Percentiles rank a stretch among this genome's conserved stretches.
These are phyloP conservation scores for Coelastrella sp. DNA, from an alignment of 139 green algal species.

Conservation along the genomic window DNA sequence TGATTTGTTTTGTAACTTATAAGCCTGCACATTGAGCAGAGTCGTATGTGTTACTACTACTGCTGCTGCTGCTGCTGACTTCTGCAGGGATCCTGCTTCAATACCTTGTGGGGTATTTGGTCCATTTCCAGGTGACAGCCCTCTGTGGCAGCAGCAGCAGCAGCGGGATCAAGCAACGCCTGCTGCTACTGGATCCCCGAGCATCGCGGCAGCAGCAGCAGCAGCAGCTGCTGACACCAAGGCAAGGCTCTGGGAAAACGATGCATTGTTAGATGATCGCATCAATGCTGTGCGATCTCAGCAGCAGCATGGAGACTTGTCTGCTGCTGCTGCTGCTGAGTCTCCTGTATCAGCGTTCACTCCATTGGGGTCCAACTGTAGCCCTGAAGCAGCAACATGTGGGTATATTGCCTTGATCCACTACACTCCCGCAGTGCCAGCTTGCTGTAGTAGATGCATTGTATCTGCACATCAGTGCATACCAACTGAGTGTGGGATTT, in stretches of 20 bases:
- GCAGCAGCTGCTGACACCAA: not conserved
- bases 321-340: not conserved
- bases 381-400: not conserved
- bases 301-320: not conserved
- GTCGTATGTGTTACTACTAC: too few relatives aligned
- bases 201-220: not conserved
- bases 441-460: too few relatives aligned
- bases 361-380: not conserved
- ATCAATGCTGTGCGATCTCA: not conserved
- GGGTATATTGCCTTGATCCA: not conserved
- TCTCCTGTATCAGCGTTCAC: slow-evolving; percentile 6
- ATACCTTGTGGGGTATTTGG: not conserved
- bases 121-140: slow-evolving; percentile 1
- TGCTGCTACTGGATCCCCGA: not conserved
- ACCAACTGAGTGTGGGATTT: too few relatives aligned
- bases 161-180: not conserved
- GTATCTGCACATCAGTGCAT: too few relatives aligned
- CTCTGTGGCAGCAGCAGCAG: slow-evolving; percentile 3
- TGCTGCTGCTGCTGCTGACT: not conserved
- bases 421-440: too few relatives aligned
- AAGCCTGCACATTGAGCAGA: too few relatives aligned
- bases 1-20: too few relatives aligned
- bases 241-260: slow-evolving; percentile 11
- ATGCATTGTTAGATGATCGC: slow-evolving; percentile 12
- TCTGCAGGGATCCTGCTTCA: not conserved